Base-by-base conservation (phyloP, 1,284 basidiomycete genomes). In the Moesziomyces antarcticus region DNA sequence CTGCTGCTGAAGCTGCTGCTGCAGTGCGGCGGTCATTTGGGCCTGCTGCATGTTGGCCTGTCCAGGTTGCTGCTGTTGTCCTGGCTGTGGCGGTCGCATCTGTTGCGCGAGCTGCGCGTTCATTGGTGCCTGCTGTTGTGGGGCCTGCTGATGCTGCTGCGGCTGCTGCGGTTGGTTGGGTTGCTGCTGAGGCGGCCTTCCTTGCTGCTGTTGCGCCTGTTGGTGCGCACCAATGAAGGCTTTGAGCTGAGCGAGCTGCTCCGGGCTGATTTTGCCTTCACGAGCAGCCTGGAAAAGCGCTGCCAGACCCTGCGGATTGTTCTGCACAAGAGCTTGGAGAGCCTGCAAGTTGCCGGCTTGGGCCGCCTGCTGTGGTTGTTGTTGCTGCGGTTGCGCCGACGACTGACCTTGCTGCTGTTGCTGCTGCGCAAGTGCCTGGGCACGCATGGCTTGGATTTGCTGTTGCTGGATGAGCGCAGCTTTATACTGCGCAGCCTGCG, bases 261-360 rank as follows among this genome's bases (percentile, higher is more conserved):
- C 75, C 5, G 65, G 69, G 51, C 73, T 78, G 25, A 79, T 64
- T 24, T 77, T 76, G 4, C 79, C 76, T 51, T 81, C 78, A 20
- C 73, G 70, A 13, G 79, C 78, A 9, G 75, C 78, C 21, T 80
- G 74, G 9, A 78, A 73, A 45, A 78, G 55, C 9, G 77, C 77
- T 33, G 69, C 57, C 35, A 79, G 56, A 11, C 75, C 69, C 47
- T 79, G 75, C 30, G 78, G 79, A 25, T 75, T 81, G 67, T 78
- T 79, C 44, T 78, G 73, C 13, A 80, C 68, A 37, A 76, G 48
- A 10, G 73, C 68, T 46, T 78, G 73, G 16, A 79, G 47, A 3
- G 71, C 73, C 41, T 79, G 78, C 25, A 79, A 41, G 20, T 50
- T 70, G 20, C 52, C 56, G 1, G 63, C 63, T n/a, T 67, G 63